Evolutionary conservation across 192 early-diverging fungal species (phyloP), one percentile per base, ranked within the genome.

Genomic region (Coemansia umbellata): DNA sequence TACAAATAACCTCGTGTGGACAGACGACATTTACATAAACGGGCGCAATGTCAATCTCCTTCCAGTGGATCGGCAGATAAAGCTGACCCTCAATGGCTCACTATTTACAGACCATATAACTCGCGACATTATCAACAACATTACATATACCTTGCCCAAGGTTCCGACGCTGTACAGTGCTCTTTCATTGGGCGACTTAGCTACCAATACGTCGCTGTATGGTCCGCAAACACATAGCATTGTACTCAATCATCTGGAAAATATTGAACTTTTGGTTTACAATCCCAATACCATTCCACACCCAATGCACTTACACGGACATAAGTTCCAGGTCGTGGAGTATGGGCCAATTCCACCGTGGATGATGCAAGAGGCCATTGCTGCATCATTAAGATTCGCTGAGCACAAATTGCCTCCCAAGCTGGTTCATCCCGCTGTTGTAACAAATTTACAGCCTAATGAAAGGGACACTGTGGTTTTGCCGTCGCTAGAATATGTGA

Each of bases 241-340:
- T 41, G 79, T 89, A n/a, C 26, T 88, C 10, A 70, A 80, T n/a
- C 78, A 88, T 47, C 41, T 81, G 53, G 53, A 86, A 9, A 63
- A 63, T 19, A 44, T 87, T 22, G 82, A 92, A 65, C 62, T 91
- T 26, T 53, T 79, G 27, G 60, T 92, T 28, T 80, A 80, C 50
- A 94, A 91, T 71, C 44, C 75, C 28, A 85, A 88, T 47, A 33
- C 45, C 26, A 82, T 81, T 41, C 54, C 66, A 35, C 91, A 94
- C 32, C 53, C 79, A 39, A 78, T 91, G 78, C 90, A 94, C 68
- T 60, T 90, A 18, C 91, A 92, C 66, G 88, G 88, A 7, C 85
- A 88, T 54, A 54, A 55, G 3, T 92, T 94, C 80, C 86, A 91
- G 63, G 66, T 93, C n/a, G 78, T 85, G 23, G 81, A 73, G 35